Conservation (phyloP, 805 yeast species). For the Kodamaea jinghongensis region DNA sequence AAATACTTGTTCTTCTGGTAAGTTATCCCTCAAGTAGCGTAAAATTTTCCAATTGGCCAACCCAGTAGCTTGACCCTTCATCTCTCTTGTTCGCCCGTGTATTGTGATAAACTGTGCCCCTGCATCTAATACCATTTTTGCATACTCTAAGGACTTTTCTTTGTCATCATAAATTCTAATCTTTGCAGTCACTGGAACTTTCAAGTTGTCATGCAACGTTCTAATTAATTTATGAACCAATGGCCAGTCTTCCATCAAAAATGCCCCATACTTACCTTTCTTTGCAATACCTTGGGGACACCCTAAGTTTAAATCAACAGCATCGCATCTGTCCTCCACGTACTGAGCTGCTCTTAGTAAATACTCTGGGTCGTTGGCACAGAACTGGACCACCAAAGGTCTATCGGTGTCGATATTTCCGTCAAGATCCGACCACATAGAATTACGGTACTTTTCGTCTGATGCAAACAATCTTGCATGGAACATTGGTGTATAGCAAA, state of each 20-base stretch:
- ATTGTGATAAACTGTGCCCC: slow-evolving; percentile 96
- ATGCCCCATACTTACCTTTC: slow-evolving; percentile 94
- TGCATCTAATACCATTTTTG: slow-evolving; percentile 81
- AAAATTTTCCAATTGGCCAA: slow-evolving; percentile 90
- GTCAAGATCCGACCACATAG: slow-evolving; percentile 69
- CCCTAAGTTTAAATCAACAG: slow-evolving; percentile 92
- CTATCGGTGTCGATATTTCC: slow-evolving; percentile 70
- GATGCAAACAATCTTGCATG: slow-evolving; percentile 90
- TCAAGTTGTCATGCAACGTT: slow-evolving; percentile 69
- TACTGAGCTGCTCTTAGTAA: slow-evolving; percentile 75
- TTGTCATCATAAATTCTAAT: slow-evolving; percentile 84
- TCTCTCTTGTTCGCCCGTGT: slow-evolving; percentile 94
- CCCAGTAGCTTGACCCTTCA: slow-evolving; percentile 97
- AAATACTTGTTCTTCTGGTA: slow-evolving; percentile 78
- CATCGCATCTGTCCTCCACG: slow-evolving; percentile 86
- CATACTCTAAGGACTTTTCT: slow-evolving; percentile 81
- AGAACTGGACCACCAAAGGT: slow-evolving; percentile 90
- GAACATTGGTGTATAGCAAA: slow-evolving; percentile 96
- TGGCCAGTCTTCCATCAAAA: slow-evolving; percentile 96
- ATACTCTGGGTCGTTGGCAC: slow-evolving; percentile 92
- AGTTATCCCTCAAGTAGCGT: slow-evolving; percentile 69
- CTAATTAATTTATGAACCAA: slow-evolving; percentile 68
- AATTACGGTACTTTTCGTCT: slow-evolving; percentile 72
- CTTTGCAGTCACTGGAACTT: slow-evolving; percentile 92
- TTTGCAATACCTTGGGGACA: slow-evolving; percentile 98